A percentile compares a stretch with the other conserved stretches of the same genome.
These are phyloP conservation scores for Hymenoscyphus linearis DNA, from an alignment of 2,329 filamentous ascomycete genomes.

Conservation along the genomic window DNA sequence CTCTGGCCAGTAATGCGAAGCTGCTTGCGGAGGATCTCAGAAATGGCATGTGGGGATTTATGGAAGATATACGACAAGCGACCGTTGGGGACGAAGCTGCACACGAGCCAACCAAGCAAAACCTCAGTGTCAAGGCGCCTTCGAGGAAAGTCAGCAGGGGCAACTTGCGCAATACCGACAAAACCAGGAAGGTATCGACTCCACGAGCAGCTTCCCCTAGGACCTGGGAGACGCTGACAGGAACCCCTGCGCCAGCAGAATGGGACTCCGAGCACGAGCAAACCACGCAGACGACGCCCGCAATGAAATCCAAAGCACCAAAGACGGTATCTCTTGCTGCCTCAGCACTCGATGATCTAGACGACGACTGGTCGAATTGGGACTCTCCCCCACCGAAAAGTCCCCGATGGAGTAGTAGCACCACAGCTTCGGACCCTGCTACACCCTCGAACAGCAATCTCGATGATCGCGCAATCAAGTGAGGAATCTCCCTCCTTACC, in stretches of 20 bases:
- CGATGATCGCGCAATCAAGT: conserved; percentile 26
- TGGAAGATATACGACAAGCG: conserved; percentile 91
- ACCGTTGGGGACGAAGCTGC: conserved; percentile 92
- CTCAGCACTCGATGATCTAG: conserved; percentile 37
- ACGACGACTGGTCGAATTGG: conserved; percentile 61
- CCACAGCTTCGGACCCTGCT: conserved; percentile 23
- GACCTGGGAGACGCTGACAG: conserved; percentile 30
- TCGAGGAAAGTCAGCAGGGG: conserved; percentile 35
- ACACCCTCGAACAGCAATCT: conserved; percentile 23
- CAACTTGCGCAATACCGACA: conserved; percentile 20
- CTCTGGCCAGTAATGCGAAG: conserved; percentile 30
- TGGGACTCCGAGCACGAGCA: conserved; percentile 14
- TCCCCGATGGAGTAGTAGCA: conserved; percentile 57
- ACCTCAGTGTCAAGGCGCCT: conserved; percentile 24
- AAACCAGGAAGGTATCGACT: conserved; percentile 17
- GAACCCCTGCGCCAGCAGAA: conserved; percentile 16
- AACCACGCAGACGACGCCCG: conserved; percentile 14
- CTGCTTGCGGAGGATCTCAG: conserved; percentile 65
- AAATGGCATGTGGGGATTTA: conserved; percentile 86
- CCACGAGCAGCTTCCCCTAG: conserved; percentile 22
- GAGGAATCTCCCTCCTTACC: conserved; percentile 10
- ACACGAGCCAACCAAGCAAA: conserved; percentile 40
- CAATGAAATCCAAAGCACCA: conserved; percentile 19
- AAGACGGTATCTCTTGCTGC: conserved; percentile 24
- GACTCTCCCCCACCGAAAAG: conserved; percentile 51